Conservation (phyloP, 2,329 filamentous ascomycete genomes). For the Cladophialophora chaetospira region DNA sequence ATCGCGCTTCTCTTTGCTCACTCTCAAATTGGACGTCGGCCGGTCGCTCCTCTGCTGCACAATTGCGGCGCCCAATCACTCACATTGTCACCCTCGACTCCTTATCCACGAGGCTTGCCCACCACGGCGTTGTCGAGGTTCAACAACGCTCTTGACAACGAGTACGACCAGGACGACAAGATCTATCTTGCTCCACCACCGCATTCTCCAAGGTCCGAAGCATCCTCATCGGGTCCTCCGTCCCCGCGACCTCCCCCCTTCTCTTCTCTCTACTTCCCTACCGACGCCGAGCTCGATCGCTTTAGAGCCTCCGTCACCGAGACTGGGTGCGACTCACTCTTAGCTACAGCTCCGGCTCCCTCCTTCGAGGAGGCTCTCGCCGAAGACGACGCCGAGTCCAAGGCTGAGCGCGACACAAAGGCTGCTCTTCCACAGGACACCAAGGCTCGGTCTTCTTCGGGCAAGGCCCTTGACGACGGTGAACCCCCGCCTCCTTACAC, state of each 20-base stretch:
- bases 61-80: constrained; percentile 17
- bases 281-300: constrained; percentile 43
- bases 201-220: constrained; percentile 42
- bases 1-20: constrained; percentile 6
- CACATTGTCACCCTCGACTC: constrained; percentile 18
- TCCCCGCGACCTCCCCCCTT: constrained; percentile 63
- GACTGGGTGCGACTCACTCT: constrained; percentile 49
- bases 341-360: constrained; percentile 55
- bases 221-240: constrained; percentile 53
- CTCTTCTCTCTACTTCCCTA: constrained; percentile 63
- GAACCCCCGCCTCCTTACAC: constrained; percentile 96
- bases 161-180: constrained; percentile 40
- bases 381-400: constrained; percentile 47
- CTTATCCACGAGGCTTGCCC: constrained; percentile 35
- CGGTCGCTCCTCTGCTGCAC: constrained; percentile 12
- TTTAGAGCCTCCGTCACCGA: constrained; percentile 50
- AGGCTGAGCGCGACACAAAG: constrained; percentile 73
- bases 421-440: constrained; percentile 78
- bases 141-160: constrained; percentile 27
- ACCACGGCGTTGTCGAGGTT: constrained; percentile 48
- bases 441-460: constrained; percentile 67
- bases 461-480: constrained; percentile 72
- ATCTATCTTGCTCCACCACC: constrained; percentile 45
- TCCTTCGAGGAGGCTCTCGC: constrained; percentile 54
- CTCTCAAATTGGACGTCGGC: not conserved